phyloP scores from a whole-genome alignment of 1,284 basidiomycete genomes.

The Puccinia brachypodii region DNA sequence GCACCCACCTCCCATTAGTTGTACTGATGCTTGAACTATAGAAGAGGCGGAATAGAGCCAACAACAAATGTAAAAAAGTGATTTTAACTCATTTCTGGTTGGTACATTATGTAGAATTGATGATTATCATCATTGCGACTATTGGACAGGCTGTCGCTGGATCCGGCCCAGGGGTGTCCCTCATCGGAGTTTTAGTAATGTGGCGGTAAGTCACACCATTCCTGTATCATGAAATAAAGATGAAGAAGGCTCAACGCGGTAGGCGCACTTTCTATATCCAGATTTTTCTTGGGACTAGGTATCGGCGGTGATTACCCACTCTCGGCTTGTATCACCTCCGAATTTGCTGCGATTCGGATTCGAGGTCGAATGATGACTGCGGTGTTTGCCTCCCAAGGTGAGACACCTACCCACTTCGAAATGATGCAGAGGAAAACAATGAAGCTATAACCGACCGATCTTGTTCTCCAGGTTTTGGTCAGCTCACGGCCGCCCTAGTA shows the following conservation, averaged over 20 bases:
- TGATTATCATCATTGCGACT: slow-evolving; percentile 58
- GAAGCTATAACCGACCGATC: slow-evolving; percentile 46
- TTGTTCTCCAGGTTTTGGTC: slow-evolving; percentile 58
- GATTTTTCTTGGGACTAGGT: slow-evolving; percentile 53
- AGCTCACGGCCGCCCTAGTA: slow-evolving; percentile 70
- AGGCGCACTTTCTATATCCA: slow-evolving; percentile 30
- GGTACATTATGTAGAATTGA: slow-evolving; percentile 49
- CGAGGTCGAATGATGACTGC: slow-evolving; percentile 69
- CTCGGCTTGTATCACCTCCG: slow-evolving; percentile 64
- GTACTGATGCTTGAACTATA: background rate
- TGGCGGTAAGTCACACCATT: slow-evolving; percentile 70
- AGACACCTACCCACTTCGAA: background rate
- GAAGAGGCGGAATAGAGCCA: slow-evolving; percentile 50
- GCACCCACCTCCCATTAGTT: too few relatives aligned
- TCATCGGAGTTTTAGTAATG: slow-evolving; percentile 71
- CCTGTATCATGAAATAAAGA: slow-evolving; percentile 64
- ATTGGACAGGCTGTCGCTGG: slow-evolving; percentile 63
- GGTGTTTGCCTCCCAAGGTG: slow-evolving; percentile 45
- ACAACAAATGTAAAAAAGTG: slow-evolving; percentile 56
- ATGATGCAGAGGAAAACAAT: slow-evolving; percentile 53
- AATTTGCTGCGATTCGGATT: slow-evolving; percentile 73
- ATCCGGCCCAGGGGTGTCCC: slow-evolving; percentile 64
- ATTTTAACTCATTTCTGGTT: background rate
- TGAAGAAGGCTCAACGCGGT: background rate
- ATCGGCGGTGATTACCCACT: slow-evolving; percentile 83